phyloP scores from a whole-genome alignment of 176 grass and related monocot species.

The Musa troglodytarum region DNA sequence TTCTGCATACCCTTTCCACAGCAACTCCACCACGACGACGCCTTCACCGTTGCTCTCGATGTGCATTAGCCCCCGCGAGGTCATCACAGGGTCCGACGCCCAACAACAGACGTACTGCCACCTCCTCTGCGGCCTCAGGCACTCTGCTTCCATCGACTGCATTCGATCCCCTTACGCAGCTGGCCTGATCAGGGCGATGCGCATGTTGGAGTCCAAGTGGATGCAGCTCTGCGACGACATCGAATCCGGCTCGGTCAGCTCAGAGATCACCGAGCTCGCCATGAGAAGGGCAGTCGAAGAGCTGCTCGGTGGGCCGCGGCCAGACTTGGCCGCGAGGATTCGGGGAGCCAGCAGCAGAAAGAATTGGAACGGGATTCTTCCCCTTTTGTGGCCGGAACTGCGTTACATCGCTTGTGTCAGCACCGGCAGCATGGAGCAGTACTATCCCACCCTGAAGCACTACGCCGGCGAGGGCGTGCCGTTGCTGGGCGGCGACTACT shows the following conservation, averaged over 20 bases:
- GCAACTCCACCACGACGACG: not conserved
- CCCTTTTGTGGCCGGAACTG: constrained; percentile 20
- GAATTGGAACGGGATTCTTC: constrained; percentile 22
- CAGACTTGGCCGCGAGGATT: constrained; percentile 10
- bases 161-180: constrained; percentile 33
- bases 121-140: constrained; percentile 25
- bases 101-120: constrained; percentile 31
- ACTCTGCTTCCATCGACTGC: constrained; percentile 2
- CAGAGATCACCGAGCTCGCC: constrained; percentile 3
- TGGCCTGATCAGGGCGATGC: constrained; percentile 15
- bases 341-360: constrained; percentile 10
- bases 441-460: constrained; percentile 24
- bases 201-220: constrained; percentile 25
- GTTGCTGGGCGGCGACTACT: constrained; percentile 25
- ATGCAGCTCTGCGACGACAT: constrained; percentile 22
- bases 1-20: constrained; percentile 19
- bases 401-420: constrained; percentile 28
- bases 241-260: constrained; percentile 12
- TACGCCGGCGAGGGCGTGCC: constrained; percentile 14
- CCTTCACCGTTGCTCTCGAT: constrained; percentile 15
- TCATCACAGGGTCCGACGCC: constrained; percentile 18
- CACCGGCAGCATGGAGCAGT: constrained; percentile 32
- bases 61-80: constrained; percentile 17
- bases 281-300: constrained; percentile 23
- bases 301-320: constrained; percentile 18